Evolutionary conservation across 2,329 filamentous ascomycete species (phyloP).

Genomic region (Eutypa lata): DNA sequence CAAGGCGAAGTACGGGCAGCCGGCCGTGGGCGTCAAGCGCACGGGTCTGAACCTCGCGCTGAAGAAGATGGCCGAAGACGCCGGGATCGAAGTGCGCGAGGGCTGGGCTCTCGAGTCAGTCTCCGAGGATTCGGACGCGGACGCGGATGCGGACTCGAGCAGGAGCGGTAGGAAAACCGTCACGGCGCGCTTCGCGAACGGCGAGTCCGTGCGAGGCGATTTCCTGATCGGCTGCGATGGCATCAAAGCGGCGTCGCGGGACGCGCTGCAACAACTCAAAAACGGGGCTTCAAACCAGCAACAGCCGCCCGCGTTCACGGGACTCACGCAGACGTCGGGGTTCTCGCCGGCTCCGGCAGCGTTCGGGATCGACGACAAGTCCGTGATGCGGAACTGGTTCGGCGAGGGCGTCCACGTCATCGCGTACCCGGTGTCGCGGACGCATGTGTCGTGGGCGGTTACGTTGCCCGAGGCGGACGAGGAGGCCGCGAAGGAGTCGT

Average conservation of each 20-base stretch:
- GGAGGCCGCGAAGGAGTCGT: constrained; percentile 15
- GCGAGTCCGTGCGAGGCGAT: constrained; percentile 12
- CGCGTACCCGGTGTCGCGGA: constrained; percentile 17
- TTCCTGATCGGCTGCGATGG: constrained; percentile 22
- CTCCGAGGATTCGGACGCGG: constrained; percentile 8
- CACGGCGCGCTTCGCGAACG: constrained; percentile 18
- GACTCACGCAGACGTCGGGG: constrained; percentile 19
- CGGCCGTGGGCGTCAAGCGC: constrained; percentile 16
- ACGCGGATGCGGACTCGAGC: too few relatives aligned
- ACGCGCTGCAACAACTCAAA: too few relatives aligned
- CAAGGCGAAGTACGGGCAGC: constrained; percentile 15
- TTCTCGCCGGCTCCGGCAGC: constrained; percentile 13
- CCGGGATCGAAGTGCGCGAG: constrained; percentile 17
- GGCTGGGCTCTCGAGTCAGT: constrained; percentile 22
- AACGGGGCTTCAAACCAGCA: too few relatives aligned
- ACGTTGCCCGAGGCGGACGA: constrained; percentile 17
- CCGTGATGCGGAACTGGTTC: constrained; percentile 21
- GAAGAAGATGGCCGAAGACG: not conserved
- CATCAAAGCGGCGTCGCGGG: too few relatives aligned
- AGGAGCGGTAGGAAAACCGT: too few relatives aligned
- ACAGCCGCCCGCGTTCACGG: constrained; percentile 14
- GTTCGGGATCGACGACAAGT: constrained; percentile 1
- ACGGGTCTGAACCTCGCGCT: constrained; percentile 16
- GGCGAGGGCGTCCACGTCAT: constrained; percentile 21
- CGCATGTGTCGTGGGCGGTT: constrained; percentile 19